Conservation (phyloP, 164 flowering plant species). For the Dillenia turbinata region DNA sequence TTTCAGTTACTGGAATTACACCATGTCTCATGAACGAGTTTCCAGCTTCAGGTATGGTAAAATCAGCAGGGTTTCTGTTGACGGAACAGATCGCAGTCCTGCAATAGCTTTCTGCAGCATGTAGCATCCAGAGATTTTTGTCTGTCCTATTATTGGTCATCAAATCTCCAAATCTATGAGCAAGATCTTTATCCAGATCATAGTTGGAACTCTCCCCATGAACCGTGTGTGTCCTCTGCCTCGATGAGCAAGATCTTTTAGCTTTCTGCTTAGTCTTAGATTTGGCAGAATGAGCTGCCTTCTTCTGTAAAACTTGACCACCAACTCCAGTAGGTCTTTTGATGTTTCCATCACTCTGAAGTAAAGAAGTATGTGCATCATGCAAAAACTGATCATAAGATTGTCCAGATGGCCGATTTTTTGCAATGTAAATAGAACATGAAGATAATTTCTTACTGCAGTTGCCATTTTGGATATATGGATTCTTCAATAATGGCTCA, state of each 20-base stretch:
- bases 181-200: constrained; percentile 14
- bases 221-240: constrained; percentile 10
- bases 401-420: constrained; percentile 8
- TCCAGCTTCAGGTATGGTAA: constrained; percentile 50
- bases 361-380: constrained; percentile 20
- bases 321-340: constrained; percentile 12
- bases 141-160: constrained; percentile 9
- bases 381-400: constrained; percentile 19
- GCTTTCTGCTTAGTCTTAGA: constrained; percentile 19
- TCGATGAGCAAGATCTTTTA: constrained; percentile 14
- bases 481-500: constrained; percentile 18
- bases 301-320: constrained; percentile 8
- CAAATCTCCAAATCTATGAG: constrained; percentile 13
- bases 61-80: constrained; percentile 86
- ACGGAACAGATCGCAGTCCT: constrained; percentile 30
- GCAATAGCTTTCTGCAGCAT: constrained; percentile 14
- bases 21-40: constrained; percentile 48
- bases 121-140: constrained; percentile 5
- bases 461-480: constrained; percentile 22
- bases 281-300: constrained; percentile 6
- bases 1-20: constrained; percentile 31
- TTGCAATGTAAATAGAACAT: constrained; percentile 23
- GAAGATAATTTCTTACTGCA: constrained; percentile 21
- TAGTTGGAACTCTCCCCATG: constrained; percentile 13
- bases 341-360: constrained; percentile 14